These are phyloP conservation scores for Gracilaria domingensis DNA, from an alignment of 23 red algal species.

Conservation along the genomic window DNA sequence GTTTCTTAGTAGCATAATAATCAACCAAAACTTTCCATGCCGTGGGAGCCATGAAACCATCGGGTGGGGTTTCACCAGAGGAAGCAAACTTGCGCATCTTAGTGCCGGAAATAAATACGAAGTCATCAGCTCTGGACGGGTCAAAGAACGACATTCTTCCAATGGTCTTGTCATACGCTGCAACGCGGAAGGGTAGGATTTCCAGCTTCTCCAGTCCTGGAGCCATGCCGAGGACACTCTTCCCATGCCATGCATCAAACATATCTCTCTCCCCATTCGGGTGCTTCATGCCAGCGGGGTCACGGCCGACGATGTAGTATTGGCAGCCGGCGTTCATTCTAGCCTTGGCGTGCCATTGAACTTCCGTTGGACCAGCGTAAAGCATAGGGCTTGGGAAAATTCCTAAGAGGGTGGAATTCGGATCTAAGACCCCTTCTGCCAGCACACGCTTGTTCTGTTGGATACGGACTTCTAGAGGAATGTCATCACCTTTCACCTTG, in stretches of 20 bases:
- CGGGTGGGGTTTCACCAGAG: conserved; percentile 86
- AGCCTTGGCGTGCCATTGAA: conserved; percentile 99
- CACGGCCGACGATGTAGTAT: conserved; percentile 99
- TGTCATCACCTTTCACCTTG: conserved; percentile 96
- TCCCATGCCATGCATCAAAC: conserved; percentile 98
- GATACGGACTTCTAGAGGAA: conserved; percentile 91
- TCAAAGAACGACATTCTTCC: conserved; percentile 98
- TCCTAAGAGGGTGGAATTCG: conserved; percentile 89
- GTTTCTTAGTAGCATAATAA: conserved; percentile 85
- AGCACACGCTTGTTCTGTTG: conserved; percentile 93
- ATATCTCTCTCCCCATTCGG: conserved; percentile 91
- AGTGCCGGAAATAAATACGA: conserved; percentile 96
- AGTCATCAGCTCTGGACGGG: conserved; percentile 93
- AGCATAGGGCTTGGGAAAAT: conserved; percentile 99
- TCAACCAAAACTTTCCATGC: conserved; percentile 96
- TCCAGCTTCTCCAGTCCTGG: conserved; percentile 97
- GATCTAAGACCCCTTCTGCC: conserved; percentile 91
- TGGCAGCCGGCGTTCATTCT: conserved; percentile 99
- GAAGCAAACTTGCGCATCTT: conserved; percentile 96
- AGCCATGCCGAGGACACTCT: conserved; percentile 94
- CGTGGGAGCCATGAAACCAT: conserved; percentile 93
- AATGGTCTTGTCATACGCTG: conserved; percentile 92
- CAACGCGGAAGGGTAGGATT: conserved; percentile 98
- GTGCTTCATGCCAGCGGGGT: conserved; percentile 98
- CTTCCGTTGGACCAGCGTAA: conserved; percentile 97